These are phyloP conservation scores for Metschnikowia colocasiae DNA, from an alignment of 805 yeast genomes.

Conservation along the genomic window DNA sequence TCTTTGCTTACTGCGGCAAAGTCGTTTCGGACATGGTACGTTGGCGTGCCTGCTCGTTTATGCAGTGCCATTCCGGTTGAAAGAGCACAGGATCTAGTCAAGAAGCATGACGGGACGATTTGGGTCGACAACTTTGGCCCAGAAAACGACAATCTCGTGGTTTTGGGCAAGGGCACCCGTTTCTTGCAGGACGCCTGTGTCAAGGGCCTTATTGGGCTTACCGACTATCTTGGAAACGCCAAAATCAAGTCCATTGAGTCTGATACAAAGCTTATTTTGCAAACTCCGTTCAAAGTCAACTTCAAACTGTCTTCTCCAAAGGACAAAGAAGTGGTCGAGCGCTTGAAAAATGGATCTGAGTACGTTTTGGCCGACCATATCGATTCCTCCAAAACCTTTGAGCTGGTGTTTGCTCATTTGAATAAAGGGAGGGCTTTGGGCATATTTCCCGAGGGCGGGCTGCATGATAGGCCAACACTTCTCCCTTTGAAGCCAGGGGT, in stretches of 20 bases:
- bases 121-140: conserved; percentile 19
- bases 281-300: conserved; percentile 23
- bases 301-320: conserved; percentile 11
- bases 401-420: conserved; percentile 36
- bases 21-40: conserved; percentile 29
- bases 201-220: conserved; percentile 38
- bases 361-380: conserved; percentile 39
- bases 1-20: conserved; percentile 38
- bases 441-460: conserved; percentile 44
- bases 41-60: conserved; percentile 32
- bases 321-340: conserved; percentile 15
- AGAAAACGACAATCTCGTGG: conserved; percentile 16
- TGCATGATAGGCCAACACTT: conserved; percentile 41
- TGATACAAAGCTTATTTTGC: conserved; percentile 27
- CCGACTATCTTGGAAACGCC: conserved; percentile 33
- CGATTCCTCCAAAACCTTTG: conserved; percentile 35
- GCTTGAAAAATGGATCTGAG: conserved; percentile 26
- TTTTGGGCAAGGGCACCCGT: conserved; percentile 33
- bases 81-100: conserved; percentile 38
- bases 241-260: conserved; percentile 29
- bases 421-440: conserved; percentile 34
- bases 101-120: conserved; percentile 29
- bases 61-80: conserved; percentile 41
- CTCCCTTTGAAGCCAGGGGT: conserved; percentile 44
- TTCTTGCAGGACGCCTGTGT: conserved; percentile 32